Evolutionary conservation across 768 basidiomycete genomes (phyloP), one percentile per base, ranked within the genome.

Genomic region (Suillus americanus): DNA sequence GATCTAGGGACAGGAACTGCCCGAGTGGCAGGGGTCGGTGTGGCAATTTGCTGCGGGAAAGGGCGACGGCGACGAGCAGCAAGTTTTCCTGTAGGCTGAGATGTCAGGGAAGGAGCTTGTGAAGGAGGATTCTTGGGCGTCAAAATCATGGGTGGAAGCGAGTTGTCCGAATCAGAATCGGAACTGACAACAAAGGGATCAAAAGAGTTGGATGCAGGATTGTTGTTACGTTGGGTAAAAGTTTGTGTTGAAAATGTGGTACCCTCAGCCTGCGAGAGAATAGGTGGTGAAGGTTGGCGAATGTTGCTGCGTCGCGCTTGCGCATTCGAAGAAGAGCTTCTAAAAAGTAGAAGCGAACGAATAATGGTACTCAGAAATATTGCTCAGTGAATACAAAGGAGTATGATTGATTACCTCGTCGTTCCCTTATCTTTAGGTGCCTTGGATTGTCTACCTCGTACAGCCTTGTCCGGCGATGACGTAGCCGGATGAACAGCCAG

Each of bases 191-290:
- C 71, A 73, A 88, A 88, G 46, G 81, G 81, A 65, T 83, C 82
- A 63, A 81, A 79, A 3, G 79, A 77, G 64, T 81, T 82, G 59
- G 73, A 68, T 37, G 76, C 65, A 59, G 78, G 75, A 64, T 79
- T 75, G 62, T 38, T 72, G n/a, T 60, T 70, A 38, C 70, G 77
- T 55, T 69, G 71, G 61, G 68, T 35, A 50, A 71, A 71, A 14
- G 72, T 68, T 51, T 67, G 75, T 59, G 74, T 62, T 23, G 70
- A 65, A 62, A 40, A 64, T 33, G 68, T 66, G 66, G 76, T 75
- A 72, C 74, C 84, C 85, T 89, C 89, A 85, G 83, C 87, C 84
- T 89, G 88, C 84, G 86, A 85, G 56, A 77, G 71, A 50, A 82
- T 75, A 40, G 85, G 85, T 20, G 88, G 88, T 46, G 89, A 90